Percentiles rank a stretch among this genome's conserved stretches.
These are phyloP conservation scores for Tuber calosporum DNA, from an alignment of 495 filamentous ascomycete genomes.

Conservation along the genomic window DNA sequence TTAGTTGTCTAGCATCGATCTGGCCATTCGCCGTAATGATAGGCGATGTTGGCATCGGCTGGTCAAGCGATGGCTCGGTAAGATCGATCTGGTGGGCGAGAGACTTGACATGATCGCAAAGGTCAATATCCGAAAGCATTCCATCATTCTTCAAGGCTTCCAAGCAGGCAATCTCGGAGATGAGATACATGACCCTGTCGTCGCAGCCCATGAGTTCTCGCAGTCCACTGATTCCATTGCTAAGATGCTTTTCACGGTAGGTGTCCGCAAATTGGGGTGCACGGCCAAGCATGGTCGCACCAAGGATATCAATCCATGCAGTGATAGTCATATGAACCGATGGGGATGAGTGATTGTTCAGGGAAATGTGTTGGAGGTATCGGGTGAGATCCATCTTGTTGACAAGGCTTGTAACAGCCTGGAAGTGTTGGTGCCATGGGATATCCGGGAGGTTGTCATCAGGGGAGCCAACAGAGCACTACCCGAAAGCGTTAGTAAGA, in stretches of 20 bases:
- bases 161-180: conserved; percentile 92
- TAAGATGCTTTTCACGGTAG: conserved; percentile 84
- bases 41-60: conserved; percentile 46
- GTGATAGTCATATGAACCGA: conserved; percentile 94
- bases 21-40: conserved; percentile 52
- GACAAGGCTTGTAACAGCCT: conserved; percentile 75
- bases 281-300: conserved; percentile 80
- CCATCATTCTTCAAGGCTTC: conserved; percentile 78
- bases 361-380: conserved; percentile 52
- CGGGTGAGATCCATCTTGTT: conserved; percentile 73
- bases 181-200: conserved; percentile 94
- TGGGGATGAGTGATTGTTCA: conserved; percentile 53
- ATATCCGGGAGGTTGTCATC: conserved; percentile 88
- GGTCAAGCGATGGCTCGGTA: conserved; percentile 55
- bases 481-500: conserved; percentile 1
- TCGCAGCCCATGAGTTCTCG: conserved; percentile 97
- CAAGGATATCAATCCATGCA: conserved; percentile 95
- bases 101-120: conserved; percentile 75
- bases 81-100: conserved; percentile 74
- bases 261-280: conserved; percentile 82
- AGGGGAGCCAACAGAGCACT: conserved; percentile 73
- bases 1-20: conserved; percentile 72
- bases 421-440: conserved; percentile 94
- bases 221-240: conserved; percentile 62
- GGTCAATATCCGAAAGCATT: conserved; percentile 66